Evolutionary conservation across 1,284 basidiomycete species (phyloP).

Genomic region (Macrocystidia cucumis): DNA sequence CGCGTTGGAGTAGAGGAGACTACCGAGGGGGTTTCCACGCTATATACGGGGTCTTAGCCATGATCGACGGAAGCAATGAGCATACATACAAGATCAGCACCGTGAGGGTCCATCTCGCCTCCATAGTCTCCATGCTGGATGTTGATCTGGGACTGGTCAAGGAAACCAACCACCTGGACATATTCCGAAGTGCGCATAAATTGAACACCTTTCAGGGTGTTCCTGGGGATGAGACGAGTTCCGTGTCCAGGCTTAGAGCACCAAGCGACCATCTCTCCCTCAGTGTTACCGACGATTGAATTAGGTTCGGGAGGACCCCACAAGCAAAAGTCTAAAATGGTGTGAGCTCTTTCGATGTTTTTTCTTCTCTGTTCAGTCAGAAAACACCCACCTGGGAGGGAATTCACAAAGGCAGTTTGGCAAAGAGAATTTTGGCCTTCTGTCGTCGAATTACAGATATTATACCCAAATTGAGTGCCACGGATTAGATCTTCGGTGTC

Average conservation of each 20-base stretch:
- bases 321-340: constrained; percentile 43
- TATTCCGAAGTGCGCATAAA: constrained; percentile 55
- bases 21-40: constrained; percentile 62
- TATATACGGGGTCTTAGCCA: constrained; percentile 22
- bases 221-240: constrained; percentile 47
- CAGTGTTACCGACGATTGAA: constrained; percentile 46
- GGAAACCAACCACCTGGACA: constrained; percentile 51
- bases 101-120: constrained; percentile 67
- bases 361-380: too few species aligned
- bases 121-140: constrained; percentile 48
- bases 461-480: constrained; percentile 24
- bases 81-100: constrained; percentile 41
- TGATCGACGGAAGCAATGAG: neutral
- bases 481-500: constrained; percentile 24
- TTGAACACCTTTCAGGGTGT: constrained; percentile 41
- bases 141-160: constrained; percentile 57
- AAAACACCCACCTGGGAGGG: constrained; percentile 19
- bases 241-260: constrained; percentile 50
- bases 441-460: constrained; percentile 26
- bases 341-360: too few species aligned
- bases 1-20: constrained; percentile 54
- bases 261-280: constrained; percentile 55
- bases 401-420: constrained; percentile 25
- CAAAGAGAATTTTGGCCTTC: constrained; percentile 23
- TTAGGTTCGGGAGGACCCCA: constrained; percentile 41